Percentiles rank a stretch among this genome's conserved stretches.
These are phyloP conservation scores for Naganishia albida DNA, from an alignment of 1,284 basidiomycete genomes.

Conservation along the genomic window DNA sequence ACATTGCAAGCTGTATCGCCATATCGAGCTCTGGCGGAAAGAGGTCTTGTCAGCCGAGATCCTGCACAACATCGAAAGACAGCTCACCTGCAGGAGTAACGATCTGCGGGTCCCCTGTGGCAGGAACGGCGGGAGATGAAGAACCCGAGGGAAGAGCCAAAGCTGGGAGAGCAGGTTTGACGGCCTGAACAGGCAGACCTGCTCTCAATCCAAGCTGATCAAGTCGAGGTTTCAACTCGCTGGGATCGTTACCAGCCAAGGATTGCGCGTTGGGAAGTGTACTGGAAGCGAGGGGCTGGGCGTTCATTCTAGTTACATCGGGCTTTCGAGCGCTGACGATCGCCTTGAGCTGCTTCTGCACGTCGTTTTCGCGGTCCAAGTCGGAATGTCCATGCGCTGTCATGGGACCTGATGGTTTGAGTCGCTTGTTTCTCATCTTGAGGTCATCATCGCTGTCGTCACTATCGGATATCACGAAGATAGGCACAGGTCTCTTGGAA, in stretches of 20 bases:
- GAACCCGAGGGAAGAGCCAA: not conserved
- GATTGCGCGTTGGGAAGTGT: slow-evolving; percentile 3
- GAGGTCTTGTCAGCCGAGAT: not conserved
- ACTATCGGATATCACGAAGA: slow-evolving; percentile 23
- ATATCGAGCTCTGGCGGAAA: slow-evolving; percentile 13
- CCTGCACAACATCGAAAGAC: not conserved
- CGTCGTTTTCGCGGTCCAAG: not conserved
- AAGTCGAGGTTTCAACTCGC: slow-evolving; percentile 7
- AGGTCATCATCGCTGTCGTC: slow-evolving; percentile 22
- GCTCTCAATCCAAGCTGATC: not conserved
- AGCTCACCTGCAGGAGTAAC: slow-evolving; percentile 13
- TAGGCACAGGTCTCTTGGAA: slow-evolving; percentile 11
- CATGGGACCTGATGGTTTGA: slow-evolving; percentile 4
- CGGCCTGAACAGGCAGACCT: not conserved
- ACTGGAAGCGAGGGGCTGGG: not conserved
- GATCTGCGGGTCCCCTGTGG: not conserved
- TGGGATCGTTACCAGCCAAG: not conserved
- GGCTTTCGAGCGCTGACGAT: slow-evolving; percentile 13
- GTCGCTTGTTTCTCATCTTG: slow-evolving; percentile 19
- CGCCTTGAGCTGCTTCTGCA: slow-evolving; percentile 1
- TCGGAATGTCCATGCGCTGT: not conserved
- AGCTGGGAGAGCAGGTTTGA: slow-evolving; percentile 1
- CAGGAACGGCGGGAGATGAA: not conserved
- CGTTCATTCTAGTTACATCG: not conserved
- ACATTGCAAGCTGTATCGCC: slow-evolving; percentile 19